These are phyloP conservation scores for Aspergillus floridensis DNA, from an alignment of 2,329 filamentous ascomycete species.

Conservation along the genomic window DNA sequence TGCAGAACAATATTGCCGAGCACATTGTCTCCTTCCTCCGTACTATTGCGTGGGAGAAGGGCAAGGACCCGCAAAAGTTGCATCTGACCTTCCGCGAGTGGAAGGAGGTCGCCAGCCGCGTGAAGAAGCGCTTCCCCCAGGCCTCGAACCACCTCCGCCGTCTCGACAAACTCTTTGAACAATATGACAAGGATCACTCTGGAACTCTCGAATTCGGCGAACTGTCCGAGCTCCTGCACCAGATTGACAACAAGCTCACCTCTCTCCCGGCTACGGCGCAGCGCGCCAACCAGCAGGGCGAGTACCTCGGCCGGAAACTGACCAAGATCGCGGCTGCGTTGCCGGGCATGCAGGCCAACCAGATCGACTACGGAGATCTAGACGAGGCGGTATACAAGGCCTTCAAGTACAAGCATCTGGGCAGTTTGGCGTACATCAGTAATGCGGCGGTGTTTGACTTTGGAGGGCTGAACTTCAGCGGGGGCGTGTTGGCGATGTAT, in stretches of 20 bases:
- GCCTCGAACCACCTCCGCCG: conserved; percentile 81
- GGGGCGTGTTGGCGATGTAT: conserved; percentile 89
- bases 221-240: conserved; percentile 77
- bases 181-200: conserved; percentile 89
- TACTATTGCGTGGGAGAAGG: conserved; percentile 85
- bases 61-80: conserved; percentile 83
- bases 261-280: conserved; percentile 93
- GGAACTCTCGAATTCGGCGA: conserved; percentile 94
- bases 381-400: conserved; percentile 91
- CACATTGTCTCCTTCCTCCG: conserved; percentile 88
- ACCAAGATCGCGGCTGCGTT: conserved; percentile 81
- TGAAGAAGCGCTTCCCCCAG: conserved; percentile 88
- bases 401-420: conserved; percentile 90
- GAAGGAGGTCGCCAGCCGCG: conserved; percentile 76
- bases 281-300: conserved; percentile 91
- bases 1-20: conserved; percentile 95
- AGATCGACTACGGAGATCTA: conserved; percentile 82
- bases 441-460: conserved; percentile 96
- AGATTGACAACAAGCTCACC: conserved; percentile 94
- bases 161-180: conserved; percentile 83
- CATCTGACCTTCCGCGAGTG: conserved; percentile 85
- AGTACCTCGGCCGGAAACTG: conserved; percentile 89
- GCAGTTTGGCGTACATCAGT: conserved; percentile 89
- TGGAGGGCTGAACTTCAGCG: conserved; percentile 71
- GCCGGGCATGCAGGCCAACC: conserved; percentile 72